phyloP scores from a whole-genome alignment of 75 land plant species.

The Pseudotsuga menziesii region DNA sequence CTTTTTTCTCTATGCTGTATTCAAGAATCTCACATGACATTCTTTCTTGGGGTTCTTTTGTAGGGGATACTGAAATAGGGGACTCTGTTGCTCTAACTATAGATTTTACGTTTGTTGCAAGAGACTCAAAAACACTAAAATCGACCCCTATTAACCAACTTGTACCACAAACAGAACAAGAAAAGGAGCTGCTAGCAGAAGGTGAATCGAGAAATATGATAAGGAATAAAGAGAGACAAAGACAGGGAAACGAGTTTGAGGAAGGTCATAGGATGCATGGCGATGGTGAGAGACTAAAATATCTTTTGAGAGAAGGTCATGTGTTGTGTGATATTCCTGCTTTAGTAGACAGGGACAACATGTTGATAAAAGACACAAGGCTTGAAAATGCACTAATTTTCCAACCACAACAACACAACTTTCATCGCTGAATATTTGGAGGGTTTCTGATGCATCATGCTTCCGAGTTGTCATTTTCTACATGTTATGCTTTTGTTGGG shows the following conservation, averaged over 20 bases:
- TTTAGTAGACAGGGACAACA: slow-evolving; percentile 84
- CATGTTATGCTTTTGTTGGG: slow-evolving; percentile 88
- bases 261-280: slow-evolving; percentile 26
- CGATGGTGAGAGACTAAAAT: slow-evolving; percentile 35
- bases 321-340: slow-evolving; percentile 93
- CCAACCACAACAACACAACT: slow-evolving; percentile 92
- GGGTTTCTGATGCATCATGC: slow-evolving; percentile 94
- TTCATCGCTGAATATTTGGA: slow-evolving; percentile 94
- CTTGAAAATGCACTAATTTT: slow-evolving; percentile 88
- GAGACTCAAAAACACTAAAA: slow-evolving; percentile 77
- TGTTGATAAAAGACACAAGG: slow-evolving; percentile 69
- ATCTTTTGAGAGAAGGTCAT: slow-evolving; percentile 66
- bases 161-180: slow-evolving; percentile 83
- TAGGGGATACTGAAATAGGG: too few species aligned
- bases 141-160: slow-evolving; percentile 86
- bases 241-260: slow-evolving; percentile 24
- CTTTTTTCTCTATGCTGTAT: too few species aligned
- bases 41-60: too few species aligned
- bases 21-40: too few species aligned
- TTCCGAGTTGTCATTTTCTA: slow-evolving; percentile 79
- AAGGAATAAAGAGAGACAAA: slow-evolving; percentile 52
- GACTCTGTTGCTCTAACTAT: slow-evolving; percentile 77
- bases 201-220: slow-evolving; percentile 50
- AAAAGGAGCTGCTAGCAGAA: slow-evolving; percentile 53
- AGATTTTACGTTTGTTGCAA: slow-evolving; percentile 91